These are phyloP conservation scores for Aspergillus calidoustus DNA, from an alignment of 2,329 filamentous ascomycete species.

Conservation along the genomic window DNA sequence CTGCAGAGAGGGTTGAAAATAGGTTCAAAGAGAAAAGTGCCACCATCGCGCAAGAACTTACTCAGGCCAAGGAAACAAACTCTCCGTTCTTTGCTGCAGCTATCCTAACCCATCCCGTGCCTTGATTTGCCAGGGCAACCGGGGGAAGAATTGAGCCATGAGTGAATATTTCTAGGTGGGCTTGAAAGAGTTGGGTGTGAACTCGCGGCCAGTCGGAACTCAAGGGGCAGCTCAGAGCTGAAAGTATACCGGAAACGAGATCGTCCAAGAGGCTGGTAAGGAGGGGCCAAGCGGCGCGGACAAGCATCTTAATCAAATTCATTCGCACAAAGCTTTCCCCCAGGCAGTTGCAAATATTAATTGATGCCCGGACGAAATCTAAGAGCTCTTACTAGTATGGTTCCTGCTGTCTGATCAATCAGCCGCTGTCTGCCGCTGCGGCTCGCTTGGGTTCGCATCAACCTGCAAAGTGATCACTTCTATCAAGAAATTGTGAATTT, in stretches of 20 bases:
- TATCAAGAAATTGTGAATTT: slow-evolving; percentile 11
- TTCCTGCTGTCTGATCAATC: slow-evolving; percentile 1
- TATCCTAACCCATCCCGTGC: not conserved
- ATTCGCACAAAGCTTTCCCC: slow-evolving; percentile 8
- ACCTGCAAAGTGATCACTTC: not conserved
- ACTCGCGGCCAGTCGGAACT: not conserved
- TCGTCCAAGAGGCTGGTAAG: slow-evolving; percentile 24
- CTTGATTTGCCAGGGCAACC: not conserved
- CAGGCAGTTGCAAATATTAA: not conserved
- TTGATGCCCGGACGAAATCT: not conserved
- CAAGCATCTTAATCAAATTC: slow-evolving; percentile 9
- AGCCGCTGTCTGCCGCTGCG: not conserved
- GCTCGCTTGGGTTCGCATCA: not conserved
- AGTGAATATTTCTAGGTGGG: not conserved
- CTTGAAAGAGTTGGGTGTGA: slow-evolving; percentile 3
- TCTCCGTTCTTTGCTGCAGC: not conserved
- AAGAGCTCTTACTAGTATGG: not conserved
- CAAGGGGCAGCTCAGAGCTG: slow-evolving; percentile 16
- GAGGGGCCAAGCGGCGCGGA: slow-evolving; percentile 15
- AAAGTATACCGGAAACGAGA: slow-evolving; percentile 19
- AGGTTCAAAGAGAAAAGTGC: not conserved
- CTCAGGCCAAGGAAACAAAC: not conserved
- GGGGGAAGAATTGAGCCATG: not conserved
- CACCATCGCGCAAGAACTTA: not conserved
- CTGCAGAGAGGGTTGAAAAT: not conserved